Evolutionary conservation across 2,329 filamentous ascomycete species (phyloP), one percentile per base, ranked within the genome.

Genomic region (Endothia cerciana): DNA sequence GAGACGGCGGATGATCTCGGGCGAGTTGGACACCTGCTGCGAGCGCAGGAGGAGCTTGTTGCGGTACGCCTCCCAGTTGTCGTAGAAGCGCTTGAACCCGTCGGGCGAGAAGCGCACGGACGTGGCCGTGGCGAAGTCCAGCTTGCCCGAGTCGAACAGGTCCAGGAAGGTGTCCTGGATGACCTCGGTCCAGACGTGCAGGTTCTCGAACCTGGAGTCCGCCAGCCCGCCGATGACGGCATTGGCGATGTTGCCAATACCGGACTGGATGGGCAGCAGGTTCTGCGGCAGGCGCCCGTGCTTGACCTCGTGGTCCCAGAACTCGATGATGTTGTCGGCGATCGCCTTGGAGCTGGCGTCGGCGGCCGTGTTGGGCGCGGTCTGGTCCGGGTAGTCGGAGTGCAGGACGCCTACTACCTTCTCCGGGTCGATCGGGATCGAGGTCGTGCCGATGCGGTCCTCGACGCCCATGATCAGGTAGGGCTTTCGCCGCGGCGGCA

Each of bases 131-230:
- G 93, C 93, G 73, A 95, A 97, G 80, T 96, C 92, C 25, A 97
- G 85, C 74, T 92, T 89, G 33, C 92, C 93, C 67, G 87, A 91
- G 82, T 97, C 93, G 79, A 97, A 96, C 63, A 97, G 90, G 76
- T 97, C 93, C 30, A 97, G 86, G 87, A 97, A 97, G 28, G 91
- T 93, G 77, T 97, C 67, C 81, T 97, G 93, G 65, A 97, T 88
- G 58, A 97, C 93, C 79, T 97, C 93, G 30, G 93, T 97, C 93
- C 93, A 97, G 47, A 97, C 93, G 76, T 91, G 93, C 65, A 97
- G 85, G 81, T 96, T 91, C 75, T 87, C 86, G 84, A 97, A 97
- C 77, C 94, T 90, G 70, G 91, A 91, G 67, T 90, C 87, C 70
- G 89, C 87, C 64, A 97, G 87, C 17, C 93, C 93, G 67, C 93